Base-by-base conservation (phyloP, 352 stramenopile species). In the Pythium insidiosum region DNA sequence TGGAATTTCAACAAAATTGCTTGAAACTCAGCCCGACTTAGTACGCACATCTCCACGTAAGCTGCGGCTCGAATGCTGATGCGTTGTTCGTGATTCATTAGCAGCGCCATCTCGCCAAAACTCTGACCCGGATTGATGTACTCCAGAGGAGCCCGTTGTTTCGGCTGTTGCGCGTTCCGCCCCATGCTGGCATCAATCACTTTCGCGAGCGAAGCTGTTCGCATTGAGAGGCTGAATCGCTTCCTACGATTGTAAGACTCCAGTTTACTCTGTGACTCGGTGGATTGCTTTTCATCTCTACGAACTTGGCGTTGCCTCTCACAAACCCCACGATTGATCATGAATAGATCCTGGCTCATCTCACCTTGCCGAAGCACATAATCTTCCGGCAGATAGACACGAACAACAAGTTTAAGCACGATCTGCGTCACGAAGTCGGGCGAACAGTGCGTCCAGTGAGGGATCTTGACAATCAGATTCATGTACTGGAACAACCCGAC, bases 301-400 rank as follows among this genome's bases (percentile, higher is more conserved):
- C n/a, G n/a, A n/a, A n/a, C n/a, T n/a, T n/a, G n/a, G n/a, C n/a
- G n/a, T n/a, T n/a, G n/a, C n/a, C n/a, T n/a, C 35, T 73, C 63
- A 26, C 58, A 67, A n/a, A 64, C 45, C 19, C 63, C 63, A 10
- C 50, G 50, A 24, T 73, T 63, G 23, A 73, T 66, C 20, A 73
- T 49, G 34, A 67, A 73, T 23, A 73, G 56, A 4, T 60, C 58
- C 13, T 59, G 43, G 16, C 63, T 58, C 12, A 66, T 50, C 28
- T 68, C 58, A n/a, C 58, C 63, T 19, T 58, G 53, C 23, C 56
- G 50, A 16, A 74, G 47, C 20, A 74, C 56, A 47, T 67, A 74
- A 26, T 74, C 63, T 23, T 74, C 63, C 1, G 63, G 63, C 22
- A 70, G 52, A 36, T 73, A 73, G 5, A 59, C 50, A 2, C 59